Percentiles rank a stretch among this genome's conserved stretches.
Evolutionary conservation across 169 alveolate genomes (phyloP).

Genomic region (Blepharisma undulans): DNA sequence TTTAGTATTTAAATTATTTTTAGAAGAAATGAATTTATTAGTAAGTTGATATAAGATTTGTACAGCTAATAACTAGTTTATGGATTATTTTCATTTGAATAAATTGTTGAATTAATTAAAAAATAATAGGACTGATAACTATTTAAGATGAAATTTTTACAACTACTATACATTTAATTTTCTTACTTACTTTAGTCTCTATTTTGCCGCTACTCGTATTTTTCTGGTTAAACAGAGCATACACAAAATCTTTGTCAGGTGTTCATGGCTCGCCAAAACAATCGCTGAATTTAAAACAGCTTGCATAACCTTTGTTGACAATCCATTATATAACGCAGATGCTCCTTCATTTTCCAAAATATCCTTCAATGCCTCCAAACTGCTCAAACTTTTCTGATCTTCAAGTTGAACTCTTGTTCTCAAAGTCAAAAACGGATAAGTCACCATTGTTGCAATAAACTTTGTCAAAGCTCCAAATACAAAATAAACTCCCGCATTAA

Average conservation of each 20-base stretch:
- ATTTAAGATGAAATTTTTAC: no score
- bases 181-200: no score
- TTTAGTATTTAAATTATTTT: no score
- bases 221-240: neutral
- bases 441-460: slow-evolving; percentile 29
- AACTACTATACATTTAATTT: no score
- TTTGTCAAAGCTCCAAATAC: slow-evolving; percentile 16
- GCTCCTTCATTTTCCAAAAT: neutral
- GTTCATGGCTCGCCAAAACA: slow-evolving; percentile 20
- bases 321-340: neutral
- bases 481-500: neutral
- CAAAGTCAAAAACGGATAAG: slow-evolving; percentile 20
- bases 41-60: no score
- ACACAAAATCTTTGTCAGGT: neutral
- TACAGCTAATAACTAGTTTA: no score
- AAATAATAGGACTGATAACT: no score
- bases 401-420: slow-evolving; percentile 21
- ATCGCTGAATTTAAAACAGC: slow-evolving; percentile 26
- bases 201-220: no score
- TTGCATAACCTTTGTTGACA: neutral
- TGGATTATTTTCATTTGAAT: no score
- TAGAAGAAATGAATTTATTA: no score
- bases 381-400: neutral
- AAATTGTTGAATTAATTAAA: no score
- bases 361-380: neutral